phyloP scores from a whole-genome alignment of 495 filamentous ascomycete species.

The Chaetomium cochliodes region DNA sequence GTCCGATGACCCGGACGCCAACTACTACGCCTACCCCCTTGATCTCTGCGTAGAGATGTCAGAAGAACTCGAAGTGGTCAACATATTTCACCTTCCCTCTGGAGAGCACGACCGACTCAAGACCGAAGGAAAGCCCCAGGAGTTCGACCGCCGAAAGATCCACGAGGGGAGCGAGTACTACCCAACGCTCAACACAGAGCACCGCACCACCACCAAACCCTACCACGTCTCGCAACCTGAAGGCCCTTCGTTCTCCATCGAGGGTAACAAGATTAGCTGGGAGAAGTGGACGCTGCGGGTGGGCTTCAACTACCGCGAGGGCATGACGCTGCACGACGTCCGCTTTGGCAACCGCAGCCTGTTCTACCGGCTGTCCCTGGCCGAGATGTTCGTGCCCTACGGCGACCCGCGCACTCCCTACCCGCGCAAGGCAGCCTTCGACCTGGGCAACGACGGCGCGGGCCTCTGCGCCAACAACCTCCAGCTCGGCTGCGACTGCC shows the following conservation, averaged over 20 bases:
- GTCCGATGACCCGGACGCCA: conserved; percentile 58
- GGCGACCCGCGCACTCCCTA: conserved; percentile 69
- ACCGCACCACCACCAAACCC: conserved; percentile 66
- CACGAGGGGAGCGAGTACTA: conserved; percentile 67
- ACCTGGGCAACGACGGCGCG: conserved; percentile 72
- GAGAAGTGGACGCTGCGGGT: conserved; percentile 71
- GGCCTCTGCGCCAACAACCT: conserved; percentile 76
- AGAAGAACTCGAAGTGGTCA: conserved; percentile 58
- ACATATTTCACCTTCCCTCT: conserved; percentile 57
- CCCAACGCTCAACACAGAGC: conserved; percentile 56
- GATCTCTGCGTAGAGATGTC: conserved; percentile 72
- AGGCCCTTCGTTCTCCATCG: conserved; percentile 66
- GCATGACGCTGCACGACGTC: conserved; percentile 66
- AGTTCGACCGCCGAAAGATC: conserved; percentile 55
- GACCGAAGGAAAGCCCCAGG: conserved; percentile 52
- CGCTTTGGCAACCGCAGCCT: conserved; percentile 65
- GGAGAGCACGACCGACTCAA: conserved; percentile 33
- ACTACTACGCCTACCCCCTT: conserved; percentile 75
- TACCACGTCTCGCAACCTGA: conserved; percentile 74
- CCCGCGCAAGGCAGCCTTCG: conserved; percentile 79
- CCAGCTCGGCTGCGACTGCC: conserved; percentile 65
- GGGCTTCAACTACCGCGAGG: conserved; percentile 72
- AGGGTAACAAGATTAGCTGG: conserved; percentile 54
- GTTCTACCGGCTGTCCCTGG: conserved; percentile 66
- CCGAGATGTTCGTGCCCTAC: conserved; percentile 82